phyloP scores from a whole-genome alignment of 208 protist species.

The Acanthamoeba culbertsoni region DNA sequence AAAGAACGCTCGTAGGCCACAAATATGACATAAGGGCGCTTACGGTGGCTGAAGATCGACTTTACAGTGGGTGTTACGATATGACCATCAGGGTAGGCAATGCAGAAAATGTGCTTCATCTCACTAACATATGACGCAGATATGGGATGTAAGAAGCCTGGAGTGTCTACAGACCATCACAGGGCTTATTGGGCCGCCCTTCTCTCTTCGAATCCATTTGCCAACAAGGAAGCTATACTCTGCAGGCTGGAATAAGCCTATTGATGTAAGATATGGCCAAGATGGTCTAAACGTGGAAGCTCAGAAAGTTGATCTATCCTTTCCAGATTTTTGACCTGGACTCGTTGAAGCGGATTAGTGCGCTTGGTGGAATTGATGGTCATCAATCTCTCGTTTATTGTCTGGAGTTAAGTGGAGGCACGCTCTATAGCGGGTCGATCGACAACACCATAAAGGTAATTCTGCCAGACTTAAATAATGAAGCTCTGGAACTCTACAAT shows the following conservation, averaged over 20 bases:
- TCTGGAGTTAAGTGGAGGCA: background rate
- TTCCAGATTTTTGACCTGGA: background rate
- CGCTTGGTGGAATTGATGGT: background rate
- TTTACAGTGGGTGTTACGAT: conserved; percentile 39
- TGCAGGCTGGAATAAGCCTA: conserved; percentile 24
- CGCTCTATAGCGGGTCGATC: conserved; percentile 10
- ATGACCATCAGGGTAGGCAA: conserved; percentile 13
- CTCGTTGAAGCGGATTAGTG: background rate
- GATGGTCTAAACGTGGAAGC: no score
- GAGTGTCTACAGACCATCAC: background rate
- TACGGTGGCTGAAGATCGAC: background rate
- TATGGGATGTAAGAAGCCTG: background rate
- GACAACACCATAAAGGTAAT: conserved; percentile 19
- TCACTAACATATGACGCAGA: background rate
- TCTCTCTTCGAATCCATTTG: background rate
- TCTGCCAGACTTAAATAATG: background rate
- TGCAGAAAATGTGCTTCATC: background rate
- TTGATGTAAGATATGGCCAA: conserved; percentile 4
- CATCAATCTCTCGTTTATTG: conserved; percentile 31
- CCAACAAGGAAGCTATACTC: background rate
- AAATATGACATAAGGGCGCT: background rate
- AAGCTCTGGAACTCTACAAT: background rate
- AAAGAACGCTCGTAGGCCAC: background rate
- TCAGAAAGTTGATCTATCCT: background rate
- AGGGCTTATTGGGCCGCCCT: background rate